A percentile compares a stretch with the other conserved stretches of the same genome.
phyloP scores from a whole-genome alignment of 202 grass and related monocot genomes.

The Alloteropsis angusta region DNA sequence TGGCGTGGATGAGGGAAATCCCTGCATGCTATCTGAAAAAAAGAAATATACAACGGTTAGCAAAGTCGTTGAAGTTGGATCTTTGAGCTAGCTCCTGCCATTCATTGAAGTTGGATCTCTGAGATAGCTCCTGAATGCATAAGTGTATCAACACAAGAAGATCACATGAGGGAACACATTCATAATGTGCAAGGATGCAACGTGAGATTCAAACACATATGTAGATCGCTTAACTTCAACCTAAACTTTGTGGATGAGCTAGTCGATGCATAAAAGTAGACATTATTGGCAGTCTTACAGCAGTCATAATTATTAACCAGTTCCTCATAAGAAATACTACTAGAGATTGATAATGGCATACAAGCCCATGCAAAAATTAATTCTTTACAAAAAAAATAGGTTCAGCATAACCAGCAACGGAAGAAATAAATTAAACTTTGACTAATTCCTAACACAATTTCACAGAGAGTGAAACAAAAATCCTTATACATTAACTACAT shows the following conservation, averaged over 20 bases:
- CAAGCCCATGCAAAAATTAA: background rate
- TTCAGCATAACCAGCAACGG: background rate
- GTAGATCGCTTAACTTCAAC: background rate
- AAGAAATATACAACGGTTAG: slow-evolving; percentile 13
- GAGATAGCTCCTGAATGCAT: slow-evolving; percentile 2
- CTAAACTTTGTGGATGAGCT: background rate
- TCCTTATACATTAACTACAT: background rate
- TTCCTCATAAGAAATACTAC: background rate
- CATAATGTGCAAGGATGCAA: background rate
- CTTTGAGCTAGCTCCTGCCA: background rate
- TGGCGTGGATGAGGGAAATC: slow-evolving; percentile 90
- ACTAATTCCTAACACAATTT: background rate
- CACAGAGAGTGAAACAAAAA: background rate
- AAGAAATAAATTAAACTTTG: background rate
- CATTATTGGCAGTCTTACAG: background rate
- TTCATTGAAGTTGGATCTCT: no score
- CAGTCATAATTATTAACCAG: background rate
- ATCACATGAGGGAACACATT: background rate
- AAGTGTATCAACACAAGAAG: background rate
- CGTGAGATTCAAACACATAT: background rate
- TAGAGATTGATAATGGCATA: background rate
- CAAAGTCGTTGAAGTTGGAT: background rate
- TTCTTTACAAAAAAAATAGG: background rate
- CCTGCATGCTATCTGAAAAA: slow-evolving; percentile 75
- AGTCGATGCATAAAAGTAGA: background rate